phyloP scores from a whole-genome alignment of 1,139 yeast species.

The Pichia sp. region DNA sequence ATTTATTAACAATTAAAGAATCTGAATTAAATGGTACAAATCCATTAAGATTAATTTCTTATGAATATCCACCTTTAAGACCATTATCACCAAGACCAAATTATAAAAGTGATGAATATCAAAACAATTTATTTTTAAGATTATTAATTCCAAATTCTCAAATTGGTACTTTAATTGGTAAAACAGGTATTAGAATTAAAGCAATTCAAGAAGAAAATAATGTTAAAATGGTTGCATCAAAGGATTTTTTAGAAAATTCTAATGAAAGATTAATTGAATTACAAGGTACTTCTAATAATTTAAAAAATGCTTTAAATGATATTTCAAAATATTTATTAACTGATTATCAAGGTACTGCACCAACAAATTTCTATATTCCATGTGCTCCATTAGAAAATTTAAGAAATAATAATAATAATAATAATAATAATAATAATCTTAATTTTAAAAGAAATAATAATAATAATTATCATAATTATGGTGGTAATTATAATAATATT shows the following conservation, averaged over 20 bases:
- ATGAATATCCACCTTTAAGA: slow-evolving; percentile 57
- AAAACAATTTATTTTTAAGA: slow-evolving; percentile 52
- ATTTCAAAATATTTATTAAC: slow-evolving; percentile 71
- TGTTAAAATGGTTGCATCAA: slow-evolving; percentile 84
- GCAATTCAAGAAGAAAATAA: slow-evolving; percentile 63
- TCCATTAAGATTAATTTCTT: slow-evolving; percentile 31
- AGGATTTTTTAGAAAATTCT: slow-evolving; percentile 75
- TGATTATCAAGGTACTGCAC: slow-evolving; percentile 61
- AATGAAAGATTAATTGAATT: slow-evolving; percentile 86
- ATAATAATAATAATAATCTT: too few species aligned
- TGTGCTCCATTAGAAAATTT: slow-evolving; percentile 30
- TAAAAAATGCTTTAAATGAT: slow-evolving; percentile 52
- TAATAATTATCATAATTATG: too few species aligned
- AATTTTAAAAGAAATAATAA: too few species aligned
- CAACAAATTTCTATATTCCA: slow-evolving; percentile 63
- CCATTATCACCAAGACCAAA: slow-evolving; percentile 48
- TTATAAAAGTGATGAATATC: slow-evolving; percentile 36
- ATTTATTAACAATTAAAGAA: slow-evolving; percentile 24
- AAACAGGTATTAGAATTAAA: slow-evolving; percentile 77
- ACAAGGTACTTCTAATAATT: slow-evolving; percentile 69
- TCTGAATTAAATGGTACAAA: slow-evolving; percentile 20
- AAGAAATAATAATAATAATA: slow-evolving; percentile 17
- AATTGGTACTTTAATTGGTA: slow-evolving; percentile 88
- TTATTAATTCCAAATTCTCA: slow-evolving; percentile 78
- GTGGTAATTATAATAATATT: neutral